Evolutionary conservation across 2,329 filamentous ascomycete species (phyloP).

Genomic region (Fusarium floridanum): DNA sequence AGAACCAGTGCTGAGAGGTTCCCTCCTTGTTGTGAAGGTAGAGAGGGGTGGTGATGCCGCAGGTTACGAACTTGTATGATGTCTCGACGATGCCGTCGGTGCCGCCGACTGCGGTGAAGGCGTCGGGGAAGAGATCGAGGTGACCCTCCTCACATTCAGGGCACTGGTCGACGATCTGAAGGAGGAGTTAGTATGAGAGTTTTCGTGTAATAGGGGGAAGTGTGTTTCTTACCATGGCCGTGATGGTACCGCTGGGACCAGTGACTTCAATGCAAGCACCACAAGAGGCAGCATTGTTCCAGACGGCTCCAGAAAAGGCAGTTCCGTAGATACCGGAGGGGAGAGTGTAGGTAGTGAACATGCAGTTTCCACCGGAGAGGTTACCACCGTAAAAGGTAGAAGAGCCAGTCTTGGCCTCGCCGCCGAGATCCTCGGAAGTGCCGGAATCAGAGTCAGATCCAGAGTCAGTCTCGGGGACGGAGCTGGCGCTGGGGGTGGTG

Average conservation of each 20-base stretch:
- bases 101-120: conserved; percentile 55
- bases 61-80: conserved; percentile 54
- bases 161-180: conserved; percentile 60
- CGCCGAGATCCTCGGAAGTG: conserved; percentile 18
- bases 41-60: conserved; percentile 58
- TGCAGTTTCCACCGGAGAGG: conserved; percentile 71
- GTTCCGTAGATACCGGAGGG: conserved; percentile 71
- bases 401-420: conserved; percentile 28
- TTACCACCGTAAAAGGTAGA: conserved; percentile 68
- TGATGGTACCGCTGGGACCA: conserved; percentile 68
- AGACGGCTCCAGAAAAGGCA: conserved; percentile 70
- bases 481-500: conserved; percentile 3
- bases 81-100: conserved; percentile 53
- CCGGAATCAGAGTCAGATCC: conserved; percentile 4
- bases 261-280: conserved; percentile 73
- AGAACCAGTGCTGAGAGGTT: conserved; percentile 57
- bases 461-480: conserved; percentile 8
- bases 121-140: conserved; percentile 60
- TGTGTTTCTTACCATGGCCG: conserved; percentile 67
- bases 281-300: conserved; percentile 68
- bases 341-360: conserved; percentile 72
- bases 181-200: background rate
- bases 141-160: conserved; percentile 57
- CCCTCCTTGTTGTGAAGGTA: conserved; percentile 60
- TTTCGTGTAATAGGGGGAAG: background rate